A percentile compares a stretch with the other conserved stretches of the same genome.
Conservation (phyloP, 2,329 filamentous ascomycete genomes). For the Ilyonectria mors-panacis region DNA sequence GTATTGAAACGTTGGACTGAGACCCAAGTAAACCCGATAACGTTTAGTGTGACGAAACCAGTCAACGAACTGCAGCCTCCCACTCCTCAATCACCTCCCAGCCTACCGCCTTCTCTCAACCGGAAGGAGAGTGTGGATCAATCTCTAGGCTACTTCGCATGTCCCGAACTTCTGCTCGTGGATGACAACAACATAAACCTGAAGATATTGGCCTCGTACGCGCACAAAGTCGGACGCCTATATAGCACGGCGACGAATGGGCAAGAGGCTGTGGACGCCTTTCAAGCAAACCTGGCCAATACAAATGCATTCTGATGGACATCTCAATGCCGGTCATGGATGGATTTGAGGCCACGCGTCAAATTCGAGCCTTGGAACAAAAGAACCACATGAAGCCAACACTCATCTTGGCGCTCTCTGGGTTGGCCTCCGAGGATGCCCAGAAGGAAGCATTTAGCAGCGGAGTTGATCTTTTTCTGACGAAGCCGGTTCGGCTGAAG, state of each 20-base stretch:
- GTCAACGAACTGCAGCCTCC: neutral
- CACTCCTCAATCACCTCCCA: neutral
- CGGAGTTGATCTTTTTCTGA: constrained; percentile 69
- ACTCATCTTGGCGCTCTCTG: constrained; percentile 67
- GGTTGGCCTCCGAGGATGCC: constrained; percentile 63
- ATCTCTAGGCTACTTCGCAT: constrained; percentile 2
- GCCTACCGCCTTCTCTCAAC: neutral
- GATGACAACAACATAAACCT: constrained; percentile 61
- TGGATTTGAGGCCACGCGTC: constrained; percentile 64
- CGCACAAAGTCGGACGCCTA: constrained; percentile 52
- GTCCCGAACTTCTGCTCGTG: constrained; percentile 53
- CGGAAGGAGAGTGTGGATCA: neutral
- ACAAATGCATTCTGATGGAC: constrained; percentile 59
- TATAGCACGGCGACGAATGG: constrained; percentile 54
- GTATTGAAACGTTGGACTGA: constrained; percentile 48
- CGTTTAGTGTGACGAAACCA: constrained; percentile 12
- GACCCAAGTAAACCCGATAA: neutral
- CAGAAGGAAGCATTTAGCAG: constrained; percentile 68
- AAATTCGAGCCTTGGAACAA: constrained; percentile 66
- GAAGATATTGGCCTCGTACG: constrained; percentile 52
- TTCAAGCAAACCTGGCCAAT: constrained; percentile 42
- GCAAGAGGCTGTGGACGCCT: constrained; percentile 52
- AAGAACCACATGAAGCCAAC: constrained; percentile 58
- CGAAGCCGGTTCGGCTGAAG: constrained; percentile 66
- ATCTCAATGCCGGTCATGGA: constrained; percentile 73